Evolutionary conservation across 192 early-diverging fungal species (phyloP).

Genomic region (Umbelopsis sp.): DNA sequence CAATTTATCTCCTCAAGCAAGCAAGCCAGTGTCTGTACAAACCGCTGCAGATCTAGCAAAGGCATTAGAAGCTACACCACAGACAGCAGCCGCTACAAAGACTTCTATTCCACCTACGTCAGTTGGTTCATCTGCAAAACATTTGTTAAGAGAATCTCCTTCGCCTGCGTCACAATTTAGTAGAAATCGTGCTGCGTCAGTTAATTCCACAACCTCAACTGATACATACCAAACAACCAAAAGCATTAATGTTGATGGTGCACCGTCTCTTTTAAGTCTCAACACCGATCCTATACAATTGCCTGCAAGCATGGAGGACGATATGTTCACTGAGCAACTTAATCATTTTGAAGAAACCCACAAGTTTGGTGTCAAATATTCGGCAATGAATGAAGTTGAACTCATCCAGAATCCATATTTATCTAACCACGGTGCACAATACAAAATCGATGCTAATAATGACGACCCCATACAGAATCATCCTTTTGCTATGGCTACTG

Average conservation of each 20-base stretch:
- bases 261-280: constrained; percentile 30
- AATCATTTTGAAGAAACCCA: constrained; percentile 52
- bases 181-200: constrained; percentile 29
- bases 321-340: constrained; percentile 52
- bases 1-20: neutral
- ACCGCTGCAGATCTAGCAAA: neutral
- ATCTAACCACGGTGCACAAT: neutral
- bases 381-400: constrained; percentile 32
- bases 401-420: constrained; percentile 8
- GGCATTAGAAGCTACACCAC: neutral
- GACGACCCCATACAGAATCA: neutral
- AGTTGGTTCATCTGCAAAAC: constrained; percentile 3
- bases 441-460: constrained; percentile 28
- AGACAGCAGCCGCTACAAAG: neutral
- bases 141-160: constrained; percentile 11
- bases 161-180: constrained; percentile 11
- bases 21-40: neutral
- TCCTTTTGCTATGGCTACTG: constrained; percentile 46
- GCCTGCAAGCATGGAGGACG: constrained; percentile 38
- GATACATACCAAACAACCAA: neutral
- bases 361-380: constrained; percentile 51
- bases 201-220: constrained; percentile 36
- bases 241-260: constrained; percentile 14
- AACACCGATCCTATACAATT: constrained; percentile 55
- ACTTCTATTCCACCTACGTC: neutral